A percentile compares a stretch with the other conserved stretches of the same genome.
These are phyloP conservation scores for Pseudonectria foliicola DNA, from an alignment of 2,329 filamentous ascomycete species.

Conservation along the genomic window DNA sequence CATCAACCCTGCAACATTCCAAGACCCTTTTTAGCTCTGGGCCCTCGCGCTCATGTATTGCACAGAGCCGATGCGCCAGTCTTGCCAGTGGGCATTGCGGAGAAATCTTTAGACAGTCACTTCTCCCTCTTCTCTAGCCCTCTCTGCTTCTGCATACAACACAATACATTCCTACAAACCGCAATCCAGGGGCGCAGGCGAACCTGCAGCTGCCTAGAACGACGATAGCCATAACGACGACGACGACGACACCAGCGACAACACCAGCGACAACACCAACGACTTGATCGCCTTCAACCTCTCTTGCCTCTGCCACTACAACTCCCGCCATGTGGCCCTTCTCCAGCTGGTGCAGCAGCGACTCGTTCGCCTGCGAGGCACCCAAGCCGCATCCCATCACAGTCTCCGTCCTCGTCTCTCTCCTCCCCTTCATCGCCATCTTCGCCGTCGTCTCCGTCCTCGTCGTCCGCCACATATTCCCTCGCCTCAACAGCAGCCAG, in stretches of 20 bases:
- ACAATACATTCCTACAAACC: too few species aligned
- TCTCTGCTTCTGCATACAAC: too few species aligned
- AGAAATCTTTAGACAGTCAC: too few species aligned
- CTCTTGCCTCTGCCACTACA: background rate
- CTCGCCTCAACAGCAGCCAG: constrained; percentile 55
- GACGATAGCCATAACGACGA: background rate
- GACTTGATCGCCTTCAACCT: too few species aligned
- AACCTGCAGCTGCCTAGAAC: too few species aligned
- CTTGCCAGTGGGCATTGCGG: too few species aligned
- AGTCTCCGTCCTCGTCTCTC: constrained; percentile 46
- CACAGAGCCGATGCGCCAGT: too few species aligned
- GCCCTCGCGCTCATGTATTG: too few species aligned
- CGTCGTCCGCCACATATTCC: constrained; percentile 63
- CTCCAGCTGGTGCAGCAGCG: constrained; percentile 38
- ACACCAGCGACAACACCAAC: background rate
- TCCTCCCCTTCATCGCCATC: constrained; percentile 64
- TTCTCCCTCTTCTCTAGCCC: too few species aligned
- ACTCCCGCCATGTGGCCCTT: constrained; percentile 31
- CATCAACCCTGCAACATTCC: too few species aligned
- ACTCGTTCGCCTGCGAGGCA: constrained; percentile 50
- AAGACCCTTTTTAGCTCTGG: too few species aligned
- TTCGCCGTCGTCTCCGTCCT: constrained; percentile 57
- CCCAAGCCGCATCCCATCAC: constrained; percentile 33
- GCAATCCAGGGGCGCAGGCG: too few species aligned
- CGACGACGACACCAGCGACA: background rate